Conservation (phyloP, 345 rosid genomes). For the Draba incana region DNA sequence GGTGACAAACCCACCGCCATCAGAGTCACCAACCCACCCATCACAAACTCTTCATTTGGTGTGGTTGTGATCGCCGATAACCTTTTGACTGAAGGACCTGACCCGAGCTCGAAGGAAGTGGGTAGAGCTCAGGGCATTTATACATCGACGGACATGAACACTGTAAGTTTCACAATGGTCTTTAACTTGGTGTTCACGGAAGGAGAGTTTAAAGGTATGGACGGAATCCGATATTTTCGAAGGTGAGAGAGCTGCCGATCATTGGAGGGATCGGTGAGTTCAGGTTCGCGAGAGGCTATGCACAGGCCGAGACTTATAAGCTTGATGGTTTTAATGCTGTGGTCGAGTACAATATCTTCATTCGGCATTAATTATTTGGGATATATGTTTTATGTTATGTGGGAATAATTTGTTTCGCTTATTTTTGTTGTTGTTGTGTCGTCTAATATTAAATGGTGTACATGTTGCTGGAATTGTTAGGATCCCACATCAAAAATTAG, state of each 20-base stretch:
- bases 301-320: conserved; percentile 32
- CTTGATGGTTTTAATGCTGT: conserved; percentile 23
- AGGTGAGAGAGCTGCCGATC: conserved; percentile 38
- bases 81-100: conserved; percentile 49
- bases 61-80: conserved; percentile 54
- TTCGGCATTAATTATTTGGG: conserved; percentile 22
- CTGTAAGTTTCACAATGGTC: conserved; percentile 43
- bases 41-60: conserved; percentile 49
- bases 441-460: no score
- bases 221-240: conserved; percentile 36
- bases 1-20: conserved; percentile 48
- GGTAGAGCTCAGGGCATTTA: conserved; percentile 67
- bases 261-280: conserved; percentile 44
- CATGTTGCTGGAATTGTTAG: no score
- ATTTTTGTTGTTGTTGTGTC: no score
- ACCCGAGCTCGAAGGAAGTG: conserved; percentile 46
- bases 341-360: conserved; percentile 25
- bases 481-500: no score
- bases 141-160: conserved; percentile 46
- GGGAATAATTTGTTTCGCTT: neutral
- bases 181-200: conserved; percentile 55
- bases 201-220: conserved; percentile 58
- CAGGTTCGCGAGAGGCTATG: conserved; percentile 48
- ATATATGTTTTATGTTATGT: neutral
- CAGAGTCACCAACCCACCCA: conserved; percentile 43